phyloP scores from a whole-genome alignment of 2,329 filamentous ascomycete species.

The Trichophyton benhamiae region DNA sequence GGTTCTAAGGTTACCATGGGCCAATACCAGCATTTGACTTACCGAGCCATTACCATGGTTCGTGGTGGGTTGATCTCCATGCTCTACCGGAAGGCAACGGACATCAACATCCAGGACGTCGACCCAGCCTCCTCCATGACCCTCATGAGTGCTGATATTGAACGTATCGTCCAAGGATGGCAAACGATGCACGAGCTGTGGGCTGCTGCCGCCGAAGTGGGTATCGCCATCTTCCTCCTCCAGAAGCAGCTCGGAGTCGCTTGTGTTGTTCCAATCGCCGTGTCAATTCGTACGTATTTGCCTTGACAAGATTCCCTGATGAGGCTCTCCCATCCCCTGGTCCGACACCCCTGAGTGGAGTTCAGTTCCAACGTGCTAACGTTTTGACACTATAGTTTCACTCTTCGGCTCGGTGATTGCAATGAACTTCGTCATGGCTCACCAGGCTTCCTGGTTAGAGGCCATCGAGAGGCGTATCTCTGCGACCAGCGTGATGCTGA shows the following conservation, averaged over 20 bases:
- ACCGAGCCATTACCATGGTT: slow-evolving; percentile 34
- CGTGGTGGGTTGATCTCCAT: slow-evolving; percentile 36
- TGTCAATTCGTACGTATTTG: slow-evolving; percentile 27
- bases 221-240: slow-evolving; percentile 34
- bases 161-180: slow-evolving; percentile 33
- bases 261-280: slow-evolving; percentile 33
- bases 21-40: slow-evolving; percentile 32
- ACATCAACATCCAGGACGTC: slow-evolving; percentile 22
- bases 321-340: no score
- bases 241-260: slow-evolving; percentile 33
- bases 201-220: slow-evolving; percentile 35
- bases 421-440: slow-evolving; percentile 27
- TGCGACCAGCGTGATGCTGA: slow-evolving; percentile 37
- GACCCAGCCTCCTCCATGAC: slow-evolving; percentile 31
- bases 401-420: slow-evolving; percentile 25
- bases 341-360: no score
- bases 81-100: slow-evolving; percentile 37
- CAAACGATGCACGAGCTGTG: slow-evolving; percentile 35
- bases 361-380: background rate
- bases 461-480: slow-evolving; percentile 40
- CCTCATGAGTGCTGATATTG: slow-evolving; percentile 37
- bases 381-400: slow-evolving; percentile 18
- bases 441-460: slow-evolving; percentile 38
- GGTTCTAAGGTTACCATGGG: slow-evolving; percentile 26
- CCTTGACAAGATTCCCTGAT: slow-evolving; percentile 2